Base-by-base conservation (phyloP, 1,284 basidiomycete genomes). In the Trichosporon faecale region DNA sequence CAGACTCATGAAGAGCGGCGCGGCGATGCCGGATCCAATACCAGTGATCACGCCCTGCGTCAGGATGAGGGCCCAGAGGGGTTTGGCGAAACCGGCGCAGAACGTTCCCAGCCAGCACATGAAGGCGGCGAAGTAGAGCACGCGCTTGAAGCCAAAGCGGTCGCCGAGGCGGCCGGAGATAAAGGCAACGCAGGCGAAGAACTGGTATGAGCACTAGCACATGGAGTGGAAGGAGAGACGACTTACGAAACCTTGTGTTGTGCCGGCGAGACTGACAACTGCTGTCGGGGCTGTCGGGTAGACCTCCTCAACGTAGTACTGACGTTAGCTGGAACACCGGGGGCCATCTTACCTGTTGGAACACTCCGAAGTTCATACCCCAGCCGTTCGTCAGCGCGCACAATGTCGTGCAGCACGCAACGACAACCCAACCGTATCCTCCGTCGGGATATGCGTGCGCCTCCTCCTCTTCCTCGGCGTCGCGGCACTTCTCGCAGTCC, bases 381-480 rank as follows among this genome's bases (percentile, higher is more conserved):
- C 75, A 78, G 1, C 78, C 74, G 46, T 61, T 75, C 0, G 76
- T 76, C 18, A 70, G 68, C 29, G 71, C 78, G 0, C 76, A 75
- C 16, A 79, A 40, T 4, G 74, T 74, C 40, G 72, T 71, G 72
- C 79, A 80, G 64, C 76, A 76, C 2, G 66, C 61, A 11, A 80
- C 67, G 0, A 80, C 78, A 9, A 80, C 76, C 79, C 79, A 80
- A 8, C 79, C 79, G 63, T 80, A 79, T 3, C 79, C 79, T 16
- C 84, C 84, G 70, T 85, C 83, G 4, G 80, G 83, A 29, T 79
- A 79, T 9, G 69, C 69, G 55, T 81, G 77, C 2, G 35, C 69
- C 55, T 52, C 68, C 11, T 27, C 27, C 9, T 52, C 68, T 8
- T 25, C 27, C 16, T 33, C 63, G 12, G 29, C 40, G 1, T 65